phyloP scores from a whole-genome alignment of 148 eudicot genomes.

The Vaccinium myrtillus region DNA sequence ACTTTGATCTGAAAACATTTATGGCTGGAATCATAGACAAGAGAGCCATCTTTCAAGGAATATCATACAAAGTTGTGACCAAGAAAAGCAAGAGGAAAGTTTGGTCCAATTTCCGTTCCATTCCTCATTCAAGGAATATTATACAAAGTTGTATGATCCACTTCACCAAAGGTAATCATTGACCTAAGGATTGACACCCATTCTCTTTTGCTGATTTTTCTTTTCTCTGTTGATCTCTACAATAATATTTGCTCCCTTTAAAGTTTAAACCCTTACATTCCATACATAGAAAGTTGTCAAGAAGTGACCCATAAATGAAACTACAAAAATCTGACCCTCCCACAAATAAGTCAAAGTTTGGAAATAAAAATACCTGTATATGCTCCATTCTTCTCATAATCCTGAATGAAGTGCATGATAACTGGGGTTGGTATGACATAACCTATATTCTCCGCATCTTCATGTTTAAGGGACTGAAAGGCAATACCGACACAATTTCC shows the following conservation, averaged over 20 bases:
- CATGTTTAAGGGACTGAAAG: conserved; percentile 48
- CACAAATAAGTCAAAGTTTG: not conserved
- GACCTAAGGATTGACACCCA: not conserved
- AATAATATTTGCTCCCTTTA: not conserved
- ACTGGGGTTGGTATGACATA: conserved; percentile 56
- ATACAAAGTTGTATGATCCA: not conserved
- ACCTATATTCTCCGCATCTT: conserved; percentile 47
- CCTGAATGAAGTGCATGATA: conserved; percentile 39
- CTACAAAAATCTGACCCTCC: not conserved
- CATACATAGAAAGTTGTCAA: not conserved
- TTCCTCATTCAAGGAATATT: not conserved
- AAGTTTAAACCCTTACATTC: not conserved
- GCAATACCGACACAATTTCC: conserved; percentile 54
- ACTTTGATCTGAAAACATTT: not conserved
- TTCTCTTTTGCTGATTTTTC: not conserved
- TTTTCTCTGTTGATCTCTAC: not conserved
- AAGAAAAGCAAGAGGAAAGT: not conserved
- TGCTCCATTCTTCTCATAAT: conserved; percentile 48
- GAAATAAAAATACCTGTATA: conserved; percentile 39
- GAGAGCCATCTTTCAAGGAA: not conserved
- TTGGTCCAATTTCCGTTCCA: not conserved
- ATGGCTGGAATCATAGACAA: conserved; percentile 1
- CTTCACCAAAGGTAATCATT: not conserved
- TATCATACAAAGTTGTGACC: not conserved
- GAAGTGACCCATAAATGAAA: not conserved